Conservation (phyloP, 2,329 filamentous ascomycete genomes). For the Dissoconium aciculare region DNA sequence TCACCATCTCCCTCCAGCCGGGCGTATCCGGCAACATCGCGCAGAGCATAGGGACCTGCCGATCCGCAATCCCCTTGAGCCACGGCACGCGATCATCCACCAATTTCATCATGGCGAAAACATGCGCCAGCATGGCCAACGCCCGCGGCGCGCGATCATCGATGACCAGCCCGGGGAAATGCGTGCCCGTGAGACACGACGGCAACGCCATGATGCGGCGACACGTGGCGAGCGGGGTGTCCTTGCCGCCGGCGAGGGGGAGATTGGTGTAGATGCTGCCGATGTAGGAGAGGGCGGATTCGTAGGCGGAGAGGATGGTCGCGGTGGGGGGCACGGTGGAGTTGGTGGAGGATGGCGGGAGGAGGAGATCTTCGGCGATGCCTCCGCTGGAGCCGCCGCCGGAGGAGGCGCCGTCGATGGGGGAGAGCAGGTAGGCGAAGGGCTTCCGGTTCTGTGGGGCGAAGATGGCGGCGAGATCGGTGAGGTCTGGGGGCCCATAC, state of each 20-base stretch:
- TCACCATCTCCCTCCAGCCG: conserved; percentile 14
- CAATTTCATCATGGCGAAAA: conserved; percentile 16
- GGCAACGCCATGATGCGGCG: conserved; percentile 16
- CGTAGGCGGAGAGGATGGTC: too few species aligned
- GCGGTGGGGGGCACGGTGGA: too few species aligned
- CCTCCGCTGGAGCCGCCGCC: too few species aligned
- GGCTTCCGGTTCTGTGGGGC: conserved; percentile 6
- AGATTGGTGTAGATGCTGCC: conserved; percentile 15
- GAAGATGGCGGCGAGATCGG: conserved; percentile 8
- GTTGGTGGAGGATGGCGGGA: too few species aligned
- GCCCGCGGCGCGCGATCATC: conserved; percentile 13
- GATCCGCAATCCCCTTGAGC: conserved; percentile 14
- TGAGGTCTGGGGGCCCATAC: conserved; percentile 11
- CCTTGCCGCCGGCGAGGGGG: conserved; percentile 7
- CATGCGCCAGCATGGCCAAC: conserved; percentile 13
- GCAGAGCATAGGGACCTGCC: conserved; percentile 13
- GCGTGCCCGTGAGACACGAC: conserved; percentile 12
- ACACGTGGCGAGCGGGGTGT: conserved; percentile 11
- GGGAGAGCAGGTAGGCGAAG: conserved; percentile 9
- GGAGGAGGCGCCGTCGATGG: conserved; percentile 11
- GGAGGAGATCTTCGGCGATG: too few species aligned
- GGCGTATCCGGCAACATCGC: conserved; percentile 8
- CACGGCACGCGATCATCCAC: conserved; percentile 13
- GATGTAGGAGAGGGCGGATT: conserved; percentile 12
- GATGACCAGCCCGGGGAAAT: conserved; percentile 15